These are phyloP conservation scores for Botrytis medusae DNA, from an alignment of 2,329 filamentous ascomycete genomes.

Conservation along the genomic window DNA sequence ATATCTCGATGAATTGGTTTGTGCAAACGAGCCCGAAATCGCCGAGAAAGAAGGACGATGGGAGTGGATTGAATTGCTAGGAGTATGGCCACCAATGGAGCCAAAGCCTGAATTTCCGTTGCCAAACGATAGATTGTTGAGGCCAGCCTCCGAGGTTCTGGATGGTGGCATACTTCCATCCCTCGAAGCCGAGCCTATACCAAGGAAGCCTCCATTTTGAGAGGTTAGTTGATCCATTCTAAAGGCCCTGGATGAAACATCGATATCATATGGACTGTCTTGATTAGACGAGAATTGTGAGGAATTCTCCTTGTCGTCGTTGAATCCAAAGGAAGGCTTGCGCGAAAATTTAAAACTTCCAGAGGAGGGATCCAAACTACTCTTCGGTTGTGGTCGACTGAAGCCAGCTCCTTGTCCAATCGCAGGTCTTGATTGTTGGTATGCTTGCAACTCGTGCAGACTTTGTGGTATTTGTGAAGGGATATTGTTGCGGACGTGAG, in stretches of 20 bases:
- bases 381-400: slow-evolving; percentile 41
- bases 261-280: slow-evolving; percentile 33
- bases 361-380: slow-evolving; percentile 49
- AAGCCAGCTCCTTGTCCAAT: slow-evolving; percentile 46
- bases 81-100: slow-evolving; percentile 42
- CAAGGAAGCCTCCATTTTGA: slow-evolving; percentile 47
- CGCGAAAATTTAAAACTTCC: slow-evolving; percentile 44
- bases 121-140: slow-evolving; percentile 32
- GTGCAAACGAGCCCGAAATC: slow-evolving; percentile 50
- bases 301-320: slow-evolving; percentile 39
- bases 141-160: slow-evolving; percentile 50
- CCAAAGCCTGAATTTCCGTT: slow-evolving; percentile 34
- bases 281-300: slow-evolving; percentile 28
- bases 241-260: slow-evolving; percentile 29
- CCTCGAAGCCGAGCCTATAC: slow-evolving; percentile 49
- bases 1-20: slow-evolving; percentile 44
- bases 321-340: slow-evolving; percentile 34
- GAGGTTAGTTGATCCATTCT: slow-evolving; percentile 37
- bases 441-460: slow-evolving; percentile 47
- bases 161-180: slow-evolving; percentile 58
- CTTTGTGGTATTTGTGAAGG: slow-evolving; percentile 40
- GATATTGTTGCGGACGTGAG: slow-evolving; percentile 52
- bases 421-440: slow-evolving; percentile 45
- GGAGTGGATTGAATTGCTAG: slow-evolving; percentile 49
- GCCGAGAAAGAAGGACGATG: slow-evolving; percentile 48